Evolutionary conservation across 2,329 filamentous ascomycete species (phyloP).

Genomic region (Orbilia oligospora): DNA sequence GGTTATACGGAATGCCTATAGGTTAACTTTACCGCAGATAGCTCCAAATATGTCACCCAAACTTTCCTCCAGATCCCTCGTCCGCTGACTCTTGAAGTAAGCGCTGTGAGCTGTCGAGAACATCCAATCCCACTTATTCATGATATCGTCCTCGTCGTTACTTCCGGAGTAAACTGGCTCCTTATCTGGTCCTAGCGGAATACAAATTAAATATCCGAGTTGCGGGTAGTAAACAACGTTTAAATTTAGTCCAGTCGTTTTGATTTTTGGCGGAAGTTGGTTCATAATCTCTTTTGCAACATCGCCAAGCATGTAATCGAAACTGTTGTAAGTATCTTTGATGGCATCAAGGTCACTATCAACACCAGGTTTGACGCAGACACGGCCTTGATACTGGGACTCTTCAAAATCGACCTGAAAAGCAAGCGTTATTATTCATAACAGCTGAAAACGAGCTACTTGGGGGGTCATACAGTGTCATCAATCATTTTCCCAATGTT

Average conservation of each 20-base stretch:
- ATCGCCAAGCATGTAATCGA: conserved; percentile 79
- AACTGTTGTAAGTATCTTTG: conserved; percentile 82
- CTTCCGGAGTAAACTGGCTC: conserved; percentile 65
- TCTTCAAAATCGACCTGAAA: conserved; percentile 81
- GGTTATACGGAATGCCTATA: not conserved
- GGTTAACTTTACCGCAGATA: conserved; percentile 77
- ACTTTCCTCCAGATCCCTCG: conserved; percentile 83
- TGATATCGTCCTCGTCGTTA: conserved; percentile 75
- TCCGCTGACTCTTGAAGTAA: conserved; percentile 89
- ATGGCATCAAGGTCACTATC: conserved; percentile 82
- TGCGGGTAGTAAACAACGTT: conserved; percentile 94
- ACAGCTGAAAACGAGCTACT: no score
- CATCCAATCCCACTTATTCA: conserved; percentile 80
- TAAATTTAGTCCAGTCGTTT: conserved; percentile 70
- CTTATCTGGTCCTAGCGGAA: conserved; percentile 68
- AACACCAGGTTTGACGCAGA: conserved; percentile 80
- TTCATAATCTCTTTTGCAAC: conserved; percentile 76
- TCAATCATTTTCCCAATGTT: conserved; percentile 79
- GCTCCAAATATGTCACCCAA: conserved; percentile 87
- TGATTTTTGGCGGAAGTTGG: conserved; percentile 73
- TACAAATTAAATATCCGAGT: conserved; percentile 87
- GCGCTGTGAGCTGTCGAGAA: conserved; percentile 79
- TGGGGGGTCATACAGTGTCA: conserved; percentile 70
- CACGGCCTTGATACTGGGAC: conserved; percentile 79
- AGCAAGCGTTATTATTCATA: not conserved